These are phyloP conservation scores for Gastrodia elata DNA, from an alignment of 106 monocot species.

Conservation along the genomic window DNA sequence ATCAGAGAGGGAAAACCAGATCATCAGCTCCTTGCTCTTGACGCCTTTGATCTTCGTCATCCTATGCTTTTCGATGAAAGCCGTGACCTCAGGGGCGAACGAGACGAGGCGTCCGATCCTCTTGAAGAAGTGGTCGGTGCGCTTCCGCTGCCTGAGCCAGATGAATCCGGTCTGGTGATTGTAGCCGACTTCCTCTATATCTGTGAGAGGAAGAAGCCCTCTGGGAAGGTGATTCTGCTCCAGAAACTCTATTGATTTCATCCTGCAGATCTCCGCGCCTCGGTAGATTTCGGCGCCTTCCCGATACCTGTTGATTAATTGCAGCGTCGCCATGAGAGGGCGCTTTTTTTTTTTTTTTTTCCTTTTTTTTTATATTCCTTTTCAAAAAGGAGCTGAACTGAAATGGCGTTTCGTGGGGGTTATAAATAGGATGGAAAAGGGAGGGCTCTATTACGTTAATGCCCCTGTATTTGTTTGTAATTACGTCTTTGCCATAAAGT, in stretches of 20 bases:
- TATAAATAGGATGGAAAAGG: too few relatives aligned
- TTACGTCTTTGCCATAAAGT: too few relatives aligned
- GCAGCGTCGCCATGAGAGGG: not conserved
- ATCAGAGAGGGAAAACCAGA: slow-evolving; percentile 34
- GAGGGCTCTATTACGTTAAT: too few relatives aligned
- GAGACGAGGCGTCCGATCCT: slow-evolving; percentile 24
- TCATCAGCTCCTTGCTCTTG: slow-evolving; percentile 34
- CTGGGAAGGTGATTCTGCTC: slow-evolving; percentile 25
- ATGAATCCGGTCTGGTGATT: slow-evolving; percentile 31
- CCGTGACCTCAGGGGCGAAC: slow-evolving; percentile 36
- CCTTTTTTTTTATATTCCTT: too few relatives aligned
- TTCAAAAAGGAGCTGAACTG: too few relatives aligned
- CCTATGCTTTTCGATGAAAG: slow-evolving; percentile 34
- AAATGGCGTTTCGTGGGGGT: too few relatives aligned
- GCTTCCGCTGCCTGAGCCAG: slow-evolving; percentile 42
- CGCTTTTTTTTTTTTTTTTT: too few relatives aligned
- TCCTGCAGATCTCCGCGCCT: slow-evolving; percentile 19
- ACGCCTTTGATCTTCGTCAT: slow-evolving; percentile 43
- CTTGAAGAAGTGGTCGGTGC: slow-evolving; percentile 35
- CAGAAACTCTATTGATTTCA: slow-evolving; percentile 23
- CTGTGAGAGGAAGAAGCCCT: slow-evolving; percentile 33
- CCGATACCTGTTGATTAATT: slow-evolving; percentile 11
- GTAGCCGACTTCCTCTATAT: slow-evolving; percentile 36
- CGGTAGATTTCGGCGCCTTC: slow-evolving; percentile 23
- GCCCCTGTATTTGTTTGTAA: too few relatives aligned